Evolutionary conservation across 768 basidiomycete species (phyloP).

Genomic region (Kwoniella bestiolae): DNA sequence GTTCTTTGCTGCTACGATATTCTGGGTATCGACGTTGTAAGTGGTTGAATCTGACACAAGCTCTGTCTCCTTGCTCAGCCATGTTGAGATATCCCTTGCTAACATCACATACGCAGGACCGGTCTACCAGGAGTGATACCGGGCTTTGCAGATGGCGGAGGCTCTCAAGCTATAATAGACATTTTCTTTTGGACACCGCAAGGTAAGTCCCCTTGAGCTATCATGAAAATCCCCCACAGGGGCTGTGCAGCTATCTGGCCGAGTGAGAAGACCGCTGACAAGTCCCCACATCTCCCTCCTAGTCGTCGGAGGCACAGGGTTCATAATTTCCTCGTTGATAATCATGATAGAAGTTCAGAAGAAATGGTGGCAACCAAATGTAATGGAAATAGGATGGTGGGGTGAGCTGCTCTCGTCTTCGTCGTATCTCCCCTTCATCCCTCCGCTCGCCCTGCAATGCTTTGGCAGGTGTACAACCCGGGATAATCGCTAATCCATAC

Average conservation of each 20-base stretch:
- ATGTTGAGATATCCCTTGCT: neutral
- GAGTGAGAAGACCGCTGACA: too few relatives aligned
- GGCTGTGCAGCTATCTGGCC: too few relatives aligned
- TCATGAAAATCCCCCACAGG: too few relatives aligned
- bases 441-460: too few relatives aligned
- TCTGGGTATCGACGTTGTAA: slow-evolving; percentile 64
- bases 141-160: slow-evolving; percentile 44
- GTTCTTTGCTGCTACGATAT: slow-evolving; percentile 65
- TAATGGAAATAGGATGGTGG: slow-evolving; percentile 65
- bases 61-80: neutral
- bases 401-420: slow-evolving; percentile 52
- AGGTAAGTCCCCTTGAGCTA: too few relatives aligned
- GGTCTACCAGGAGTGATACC: slow-evolving; percentile 61
- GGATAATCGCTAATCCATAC: neutral
- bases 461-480: too few relatives aligned
- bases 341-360: slow-evolving; percentile 66
- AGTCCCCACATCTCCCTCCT: too few relatives aligned
- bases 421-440: too few relatives aligned
- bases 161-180: slow-evolving; percentile 58
- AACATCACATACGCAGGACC: slow-evolving; percentile 45
- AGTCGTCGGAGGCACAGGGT: slow-evolving; percentile 66
- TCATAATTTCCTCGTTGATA: slow-evolving; percentile 61
- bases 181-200: slow-evolving; percentile 69
- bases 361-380: slow-evolving; percentile 64
- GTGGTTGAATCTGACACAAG: slow-evolving; percentile 18